Percentiles rank a stretch among this genome's conserved stretches.
These are phyloP conservation scores for Sambucus nigra DNA, from an alignment of 129 eudicot species.

Conservation along the genomic window DNA sequence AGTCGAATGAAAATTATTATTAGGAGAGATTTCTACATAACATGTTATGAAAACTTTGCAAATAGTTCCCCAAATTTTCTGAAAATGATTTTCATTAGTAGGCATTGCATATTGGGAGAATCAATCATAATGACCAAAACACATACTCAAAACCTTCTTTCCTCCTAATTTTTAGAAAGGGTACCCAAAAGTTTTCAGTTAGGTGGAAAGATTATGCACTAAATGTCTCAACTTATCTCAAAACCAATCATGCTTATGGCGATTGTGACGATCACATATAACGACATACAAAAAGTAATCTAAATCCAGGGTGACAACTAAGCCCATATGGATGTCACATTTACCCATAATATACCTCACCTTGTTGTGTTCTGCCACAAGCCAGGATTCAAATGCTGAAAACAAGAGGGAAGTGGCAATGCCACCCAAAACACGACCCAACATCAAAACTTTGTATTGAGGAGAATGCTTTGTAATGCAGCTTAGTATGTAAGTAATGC, in stretches of 20 bases:
- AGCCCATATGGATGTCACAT: not conserved
- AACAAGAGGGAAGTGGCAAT: constrained; percentile 89
- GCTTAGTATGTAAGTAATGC: constrained; percentile 91
- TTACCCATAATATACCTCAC: constrained; percentile 13
- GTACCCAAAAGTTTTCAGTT: not conserved
- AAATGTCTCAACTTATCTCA: not conserved
- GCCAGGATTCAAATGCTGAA: constrained; percentile 97
- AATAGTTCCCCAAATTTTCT: not conserved
- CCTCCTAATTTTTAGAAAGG: not conserved
- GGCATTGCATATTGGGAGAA: not conserved
- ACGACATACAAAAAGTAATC: not conserved
- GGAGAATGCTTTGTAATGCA: constrained; percentile 98
- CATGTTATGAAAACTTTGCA: too few relatives aligned
- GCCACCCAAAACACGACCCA: constrained; percentile 94
- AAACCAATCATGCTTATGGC: not conserved
- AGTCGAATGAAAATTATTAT: too few relatives aligned
- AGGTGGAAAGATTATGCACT: not conserved
- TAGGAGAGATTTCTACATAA: not conserved
- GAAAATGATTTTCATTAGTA: not conserved
- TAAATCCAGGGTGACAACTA: too few relatives aligned
- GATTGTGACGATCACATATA: not conserved
- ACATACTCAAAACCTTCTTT: too few relatives aligned
- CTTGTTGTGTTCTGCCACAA: constrained; percentile 98
- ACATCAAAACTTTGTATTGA: constrained; percentile 74
- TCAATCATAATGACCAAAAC: too few relatives aligned